Base-by-base conservation (phyloP, 352 stramenopile species). In the Phytopythium boreale region DNA sequence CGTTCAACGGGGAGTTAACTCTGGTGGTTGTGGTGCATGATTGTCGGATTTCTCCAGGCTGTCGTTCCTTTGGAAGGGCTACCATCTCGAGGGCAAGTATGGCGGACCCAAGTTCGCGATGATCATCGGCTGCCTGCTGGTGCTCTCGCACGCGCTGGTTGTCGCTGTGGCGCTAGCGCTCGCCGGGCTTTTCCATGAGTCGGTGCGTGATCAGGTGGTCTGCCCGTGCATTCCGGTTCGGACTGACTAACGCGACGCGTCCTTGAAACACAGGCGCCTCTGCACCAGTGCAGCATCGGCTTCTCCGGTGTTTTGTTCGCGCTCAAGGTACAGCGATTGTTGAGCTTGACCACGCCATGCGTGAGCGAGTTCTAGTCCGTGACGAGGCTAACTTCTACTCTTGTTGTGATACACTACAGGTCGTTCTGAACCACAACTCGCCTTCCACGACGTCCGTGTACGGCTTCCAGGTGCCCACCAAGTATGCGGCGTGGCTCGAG, bases 401-500 rank as follows among this genome's bases (percentile, higher is more conserved):
- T 49, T 49, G 19, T 24, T 79, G 27, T 41, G 15, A 22, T 64
- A 12, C n/a, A n/a, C 47, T 14, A 44, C 68, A 94, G 80, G 84
- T 95, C 31, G 71, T 97, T 53, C 76, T 96, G 51, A 93, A 92
- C 55, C 71, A 92, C 41, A 80, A 84, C 15, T 92, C 80, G 12
- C 89, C 89, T 20, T 66, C 74, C 6, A 84, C 83, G 20, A 81
- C 84, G 11, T 76, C 64, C 1, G 62, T 96, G 0, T 84, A 92
- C 65, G 84, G 76, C 27, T 86, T 97, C 41, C 69, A 71, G 24
- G 74, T 97, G 17, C 87, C 88, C 9, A 94, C 88, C 3, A 93
- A 95, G 56, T 96, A 96, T 50, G 88, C 80, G 7, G 78, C 91
- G 24, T 97, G 90, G 90, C 73, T 96, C 3, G 91, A 97, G 68